Evolutionary conservation across 164 flowering plant genomes (phyloP), one percentile per base, ranked within the genome.

Genomic region (Vitis labrusca): DNA sequence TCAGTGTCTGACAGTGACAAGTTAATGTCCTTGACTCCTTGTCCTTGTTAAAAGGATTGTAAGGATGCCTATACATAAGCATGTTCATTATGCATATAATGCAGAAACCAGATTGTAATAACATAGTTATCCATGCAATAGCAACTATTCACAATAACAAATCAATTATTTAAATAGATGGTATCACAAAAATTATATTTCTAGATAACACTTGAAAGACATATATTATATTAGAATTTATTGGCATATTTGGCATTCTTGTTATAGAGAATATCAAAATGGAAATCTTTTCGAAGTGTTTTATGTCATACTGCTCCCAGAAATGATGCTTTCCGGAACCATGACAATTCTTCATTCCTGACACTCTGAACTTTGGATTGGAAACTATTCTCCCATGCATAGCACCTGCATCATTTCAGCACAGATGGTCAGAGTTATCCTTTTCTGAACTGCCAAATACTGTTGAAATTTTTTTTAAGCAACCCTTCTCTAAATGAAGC

Each of bases 331-430:
- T 81, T 91, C 48, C 94, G 81, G 77, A 90, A 93, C 99, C 99
- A 96, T 48, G 95, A 89, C 30, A 96, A 83, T 76, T 96, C 98
- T 44, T 93, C 98, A 74, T 78, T 67, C 16, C 99, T 80, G 56
- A 89, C 82, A 57, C 48, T 64, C 76, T 82, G 93, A 69, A 93
- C 95, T 82, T 96, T 96, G 29, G 84, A 67, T 49, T 91, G 86
- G 80, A 96, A 96, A 75, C 98, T 96, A 59, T 70, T 78, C 81
- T 96, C 99, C 99, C 99, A 96, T 62, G 97, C 99, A 80, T 96
- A 96, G 73, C 95, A 96, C 79, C 99, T 96, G 86, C 58, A 32
- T 17, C 76, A 81, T 77, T 65, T 69, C 16, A 23, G 50, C 44
- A 49, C 5, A 69, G 47, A 74, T 32, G 72, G 14, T 67, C 63